A percentile compares a stretch with the other conserved stretches of the same genome.
These are phyloP conservation scores for Pleurotus salmoneostramineus DNA, from an alignment of 768 basidiomycete genomes.

Conservation along the genomic window DNA sequence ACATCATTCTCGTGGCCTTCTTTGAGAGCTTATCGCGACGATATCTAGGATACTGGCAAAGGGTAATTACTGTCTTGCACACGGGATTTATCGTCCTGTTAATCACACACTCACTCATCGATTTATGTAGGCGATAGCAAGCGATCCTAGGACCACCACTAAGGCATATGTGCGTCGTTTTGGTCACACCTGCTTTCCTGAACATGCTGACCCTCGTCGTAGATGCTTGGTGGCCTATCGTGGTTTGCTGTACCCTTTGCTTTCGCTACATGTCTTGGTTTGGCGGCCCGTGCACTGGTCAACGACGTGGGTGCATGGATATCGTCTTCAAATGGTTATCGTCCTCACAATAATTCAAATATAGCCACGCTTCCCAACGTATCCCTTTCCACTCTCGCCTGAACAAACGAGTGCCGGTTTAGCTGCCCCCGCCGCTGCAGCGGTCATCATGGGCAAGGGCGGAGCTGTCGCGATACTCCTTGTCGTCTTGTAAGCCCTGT, in stretches of 20 bases:
- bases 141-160: conserved; percentile 44
- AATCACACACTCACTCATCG: too few relatives aligned
- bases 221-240: conserved; percentile 56
- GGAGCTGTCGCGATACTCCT: conserved; percentile 40
- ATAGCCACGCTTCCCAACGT: conserved; percentile 52
- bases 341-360: neutral
- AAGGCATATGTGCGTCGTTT: conserved; percentile 39
- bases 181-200: neutral
- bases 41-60: conserved; percentile 47
- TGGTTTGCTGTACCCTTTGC: conserved; percentile 56
- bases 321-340: conserved; percentile 1
- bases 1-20: neutral
- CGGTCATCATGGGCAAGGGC: conserved; percentile 39
- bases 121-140: conserved; percentile 54
- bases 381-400: conserved; percentile 36
- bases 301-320: conserved; percentile 19
- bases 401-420: conserved; percentile 38
- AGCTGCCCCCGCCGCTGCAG: conserved; percentile 42
- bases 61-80: too few relatives aligned
- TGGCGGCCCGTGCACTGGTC: conserved; percentile 33
- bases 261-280: conserved; percentile 43
- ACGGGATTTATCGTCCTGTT: too few relatives aligned
- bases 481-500: conserved; percentile 35
- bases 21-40: too few relatives aligned
- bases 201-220: neutral